Evolutionary conservation across 2,329 filamentous ascomycete species (phyloP).

Genomic region (Fusarium drepaniforme): DNA sequence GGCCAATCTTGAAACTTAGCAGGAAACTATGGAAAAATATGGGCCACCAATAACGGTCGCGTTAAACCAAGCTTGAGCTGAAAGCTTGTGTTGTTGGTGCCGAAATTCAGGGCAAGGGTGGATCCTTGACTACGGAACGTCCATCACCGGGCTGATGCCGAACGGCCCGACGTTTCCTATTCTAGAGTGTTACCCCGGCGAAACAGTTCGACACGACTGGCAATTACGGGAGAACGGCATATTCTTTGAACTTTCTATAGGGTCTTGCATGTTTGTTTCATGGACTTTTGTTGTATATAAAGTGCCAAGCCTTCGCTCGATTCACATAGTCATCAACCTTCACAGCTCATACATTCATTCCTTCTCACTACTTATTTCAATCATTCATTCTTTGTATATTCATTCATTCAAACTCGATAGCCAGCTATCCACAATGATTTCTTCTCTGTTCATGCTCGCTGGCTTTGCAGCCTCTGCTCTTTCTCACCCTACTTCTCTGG

Average conservation of each 20-base stretch:
- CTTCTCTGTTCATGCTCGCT: conserved; percentile 42
- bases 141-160: conserved; percentile 2
- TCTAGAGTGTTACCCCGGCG: background rate
- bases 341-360: conserved; percentile 2
- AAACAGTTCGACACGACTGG: background rate
- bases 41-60: conserved; percentile 29
- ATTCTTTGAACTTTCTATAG: background rate
- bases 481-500: conserved; percentile 35
- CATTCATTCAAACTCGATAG: background rate
- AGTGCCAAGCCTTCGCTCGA: background rate
- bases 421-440: conserved; percentile 20
- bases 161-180: conserved; percentile 18
- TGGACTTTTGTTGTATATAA: background rate
- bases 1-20: conserved; percentile 28
- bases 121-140: background rate
- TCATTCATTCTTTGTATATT: conserved; percentile 1
- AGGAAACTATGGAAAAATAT: conserved; percentile 15
- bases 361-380: background rate
- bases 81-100: background rate
- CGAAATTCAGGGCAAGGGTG: conserved; percentile 17
- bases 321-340: background rate
- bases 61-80: background rate
- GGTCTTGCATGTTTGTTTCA: background rate
- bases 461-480: conserved; percentile 44
- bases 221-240: conserved; percentile 25